A percentile compares a stretch with the other conserved stretches of the same genome.
phyloP scores from a whole-genome alignment of 1,139 yeast species.

The Scheffersomyces quercinus region DNA sequence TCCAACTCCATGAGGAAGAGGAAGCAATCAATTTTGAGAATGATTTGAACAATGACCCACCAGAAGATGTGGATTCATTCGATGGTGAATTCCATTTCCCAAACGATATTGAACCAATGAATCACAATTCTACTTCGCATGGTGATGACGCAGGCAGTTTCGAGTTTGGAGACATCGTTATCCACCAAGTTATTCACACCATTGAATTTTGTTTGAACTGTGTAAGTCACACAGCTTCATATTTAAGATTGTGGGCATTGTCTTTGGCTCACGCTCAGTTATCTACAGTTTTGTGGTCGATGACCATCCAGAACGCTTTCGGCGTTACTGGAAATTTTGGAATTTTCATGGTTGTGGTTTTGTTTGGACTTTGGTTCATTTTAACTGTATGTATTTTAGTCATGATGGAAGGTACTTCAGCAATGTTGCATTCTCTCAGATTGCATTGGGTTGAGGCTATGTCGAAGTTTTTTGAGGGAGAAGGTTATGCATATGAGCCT shows the following conservation, averaged over 20 bases:
- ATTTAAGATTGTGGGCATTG: slow-evolving; percentile 76
- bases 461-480: slow-evolving; percentile 86
- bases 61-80: slow-evolving; percentile 29
- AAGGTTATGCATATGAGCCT: slow-evolving; percentile 71
- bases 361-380: slow-evolving; percentile 79
- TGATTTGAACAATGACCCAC: slow-evolving; percentile 19
- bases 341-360: slow-evolving; percentile 51
- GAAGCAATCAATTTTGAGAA: slow-evolving; percentile 33
- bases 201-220: slow-evolving; percentile 78
- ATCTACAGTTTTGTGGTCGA: slow-evolving; percentile 73
- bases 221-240: slow-evolving; percentile 79
- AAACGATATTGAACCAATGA: slow-evolving; percentile 49
- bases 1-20: slow-evolving; percentile 33
- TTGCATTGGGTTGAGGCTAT: slow-evolving; percentile 87
- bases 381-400: slow-evolving; percentile 74
- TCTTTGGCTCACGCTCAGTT: slow-evolving; percentile 79
- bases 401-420: slow-evolving; percentile 84
- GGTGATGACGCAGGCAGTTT: slow-evolving; percentile 54
- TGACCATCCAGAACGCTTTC: slow-evolving; percentile 67
- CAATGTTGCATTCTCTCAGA: slow-evolving; percentile 82
- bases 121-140: slow-evolving; percentile 12
- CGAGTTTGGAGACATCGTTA: slow-evolving; percentile 73
- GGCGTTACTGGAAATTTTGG: slow-evolving; percentile 53
- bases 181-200: slow-evolving; percentile 78
- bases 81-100: slow-evolving; percentile 40